Conservation (phyloP, 2,329 filamentous ascomycete species). For the Ambrosiella cleistominuta region DNA sequence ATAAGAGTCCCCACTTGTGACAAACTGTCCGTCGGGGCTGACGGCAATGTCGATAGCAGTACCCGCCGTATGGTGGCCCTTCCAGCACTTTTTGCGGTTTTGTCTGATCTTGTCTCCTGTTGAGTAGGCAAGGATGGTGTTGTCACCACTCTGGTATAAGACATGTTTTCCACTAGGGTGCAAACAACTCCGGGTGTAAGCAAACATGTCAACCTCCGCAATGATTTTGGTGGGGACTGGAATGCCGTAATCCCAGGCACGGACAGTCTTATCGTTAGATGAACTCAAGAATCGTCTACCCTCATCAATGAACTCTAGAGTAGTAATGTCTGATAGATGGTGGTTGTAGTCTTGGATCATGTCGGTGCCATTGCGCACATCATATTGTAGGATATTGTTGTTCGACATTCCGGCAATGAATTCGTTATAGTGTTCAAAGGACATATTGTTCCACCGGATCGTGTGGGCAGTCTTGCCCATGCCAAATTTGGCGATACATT, state of each 20-base stretch:
- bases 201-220: conserved; percentile 94
- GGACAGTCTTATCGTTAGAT: conserved; percentile 86
- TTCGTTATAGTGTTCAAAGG: conserved; percentile 58
- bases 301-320: conserved; percentile 88
- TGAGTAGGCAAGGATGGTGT: conserved; percentile 91
- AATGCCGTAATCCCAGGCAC: conserved; percentile 97
- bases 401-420: conserved; percentile 95
- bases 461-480: conserved; percentile 93
- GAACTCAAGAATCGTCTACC: conserved; percentile 95
- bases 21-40: conserved; percentile 79
- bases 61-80: conserved; percentile 89
- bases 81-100: conserved; percentile 92
- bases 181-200: conserved; percentile 66
- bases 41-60: conserved; percentile 81
- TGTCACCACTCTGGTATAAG: conserved; percentile 83
- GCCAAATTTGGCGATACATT: conserved; percentile 73
- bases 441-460: conserved; percentile 85
- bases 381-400: conserved; percentile 97
- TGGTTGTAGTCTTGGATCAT: conserved; percentile 96
- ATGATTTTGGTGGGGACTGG: conserved; percentile 98
- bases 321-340: conserved; percentile 94
- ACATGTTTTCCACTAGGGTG: conserved; percentile 91
- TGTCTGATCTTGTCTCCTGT: conserved; percentile 91
- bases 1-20: conserved; percentile 70
- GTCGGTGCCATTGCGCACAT: conserved; percentile 58